A percentile compares a stretch with the other conserved stretches of the same genome.
phyloP scores from a whole-genome alignment of 1,139 yeast species.

The Blastobotrys buckinghamii region DNA sequence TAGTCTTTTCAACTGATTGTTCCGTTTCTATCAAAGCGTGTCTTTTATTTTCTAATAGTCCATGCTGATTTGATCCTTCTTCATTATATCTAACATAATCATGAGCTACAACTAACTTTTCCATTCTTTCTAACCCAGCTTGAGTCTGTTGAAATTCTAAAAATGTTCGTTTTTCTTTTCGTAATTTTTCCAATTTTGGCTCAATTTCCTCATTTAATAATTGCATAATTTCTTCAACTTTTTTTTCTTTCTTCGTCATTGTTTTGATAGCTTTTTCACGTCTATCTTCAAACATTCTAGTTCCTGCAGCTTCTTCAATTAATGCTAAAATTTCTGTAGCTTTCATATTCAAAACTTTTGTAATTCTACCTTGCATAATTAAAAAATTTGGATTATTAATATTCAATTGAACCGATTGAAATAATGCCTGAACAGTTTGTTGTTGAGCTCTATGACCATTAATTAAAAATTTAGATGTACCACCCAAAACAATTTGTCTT shows the following conservation, averaged over 20 bases:
- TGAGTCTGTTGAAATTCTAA: conserved; percentile 84
- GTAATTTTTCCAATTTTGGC: conserved; percentile 78
- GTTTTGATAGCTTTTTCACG: conserved; percentile 89
- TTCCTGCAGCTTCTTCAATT: conserved; percentile 98
- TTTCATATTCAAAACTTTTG: conserved; percentile 94
- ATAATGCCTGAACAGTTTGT: conserved; percentile 80
- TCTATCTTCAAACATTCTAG: conserved; percentile 90
- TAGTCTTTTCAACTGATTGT: conserved; percentile 35
- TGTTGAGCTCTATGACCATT: conserved; percentile 98
- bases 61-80: conserved; percentile 26
- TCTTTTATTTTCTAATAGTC: conserved; percentile 35
- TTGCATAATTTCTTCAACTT: conserved; percentile 68
- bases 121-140: conserved; percentile 68
- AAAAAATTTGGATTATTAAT: conserved; percentile 95
- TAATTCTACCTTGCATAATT: conserved; percentile 98
- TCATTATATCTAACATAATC: conserved; percentile 49
- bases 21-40: conserved; percentile 35
- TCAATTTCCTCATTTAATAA: conserved; percentile 82
- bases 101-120: conserved; percentile 72
- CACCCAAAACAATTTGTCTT: conserved; percentile 86
- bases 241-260: conserved; percentile 84
- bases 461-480: conserved; percentile 83
- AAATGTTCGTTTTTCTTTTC: conserved; percentile 75
- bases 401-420: conserved; percentile 92
- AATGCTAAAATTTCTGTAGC: conserved; percentile 83